phyloP scores from a whole-genome alignment of 192 early-diverging fungal genomes.

The Geosiphon pyriformis region DNA sequence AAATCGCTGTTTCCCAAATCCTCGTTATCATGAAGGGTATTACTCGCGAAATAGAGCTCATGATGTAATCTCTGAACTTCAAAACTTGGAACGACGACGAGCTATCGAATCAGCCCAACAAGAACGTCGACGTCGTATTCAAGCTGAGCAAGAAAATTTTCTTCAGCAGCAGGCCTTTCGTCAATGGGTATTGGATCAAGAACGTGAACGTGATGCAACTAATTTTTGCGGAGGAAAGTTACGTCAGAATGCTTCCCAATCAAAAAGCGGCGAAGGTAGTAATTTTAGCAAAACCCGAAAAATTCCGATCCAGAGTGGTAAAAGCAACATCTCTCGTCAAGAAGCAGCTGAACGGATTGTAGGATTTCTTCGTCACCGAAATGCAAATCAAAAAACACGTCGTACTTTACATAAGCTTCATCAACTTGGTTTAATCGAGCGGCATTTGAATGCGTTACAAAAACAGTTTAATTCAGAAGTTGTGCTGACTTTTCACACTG shows the following conservation, averaged over 20 bases:
- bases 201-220: neutral
- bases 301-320: neutral
- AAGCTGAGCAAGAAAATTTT: neutral
- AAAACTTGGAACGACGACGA: neutral
- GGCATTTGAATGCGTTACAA: neutral
- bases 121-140: neutral
- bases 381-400: neutral
- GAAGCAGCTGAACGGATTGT: neutral
- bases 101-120: neutral
- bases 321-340: neutral
- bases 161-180: neutral
- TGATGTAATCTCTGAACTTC: neutral
- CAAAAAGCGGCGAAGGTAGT: no score
- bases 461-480: neutral
- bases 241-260: neutral
- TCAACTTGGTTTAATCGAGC: neutral
- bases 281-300: neutral
- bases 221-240: neutral
- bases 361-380: neutral
- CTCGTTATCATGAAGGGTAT: no score
- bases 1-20: no score
- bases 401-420: neutral
- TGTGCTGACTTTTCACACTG: neutral
- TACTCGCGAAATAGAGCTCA: neutral
- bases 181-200: neutral